Conservation (phyloP, 345 rosid genomes). For the Chamaenerion angustifolium region DNA sequence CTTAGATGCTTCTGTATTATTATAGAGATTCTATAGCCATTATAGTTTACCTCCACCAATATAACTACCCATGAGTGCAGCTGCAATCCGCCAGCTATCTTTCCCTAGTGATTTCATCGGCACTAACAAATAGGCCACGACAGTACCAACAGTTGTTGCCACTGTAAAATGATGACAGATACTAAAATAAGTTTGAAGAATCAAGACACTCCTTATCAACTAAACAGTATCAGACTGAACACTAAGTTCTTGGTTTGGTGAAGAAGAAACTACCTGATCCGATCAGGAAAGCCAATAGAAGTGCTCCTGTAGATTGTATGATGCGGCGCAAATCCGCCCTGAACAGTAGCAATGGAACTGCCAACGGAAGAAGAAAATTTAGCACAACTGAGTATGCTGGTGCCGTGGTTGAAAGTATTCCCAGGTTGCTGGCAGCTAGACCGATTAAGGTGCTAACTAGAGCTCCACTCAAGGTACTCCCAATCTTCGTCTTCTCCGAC, state of each 20-base stretch:
- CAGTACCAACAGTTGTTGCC: slow-evolving; percentile 53
- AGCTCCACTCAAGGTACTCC: slow-evolving; percentile 67
- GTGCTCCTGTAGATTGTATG: slow-evolving; percentile 44
- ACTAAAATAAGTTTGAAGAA: too few relatives aligned
- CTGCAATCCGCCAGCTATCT: slow-evolving; percentile 85
- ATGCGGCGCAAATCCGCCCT: slow-evolving; percentile 69
- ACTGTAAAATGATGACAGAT: slow-evolving; percentile 40
- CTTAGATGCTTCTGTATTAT: too few relatives aligned
- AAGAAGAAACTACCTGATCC: slow-evolving; percentile 35
- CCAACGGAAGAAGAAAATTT: slow-evolving; percentile 55
- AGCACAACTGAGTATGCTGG: slow-evolving; percentile 46
- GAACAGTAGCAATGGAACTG: slow-evolving; percentile 58
- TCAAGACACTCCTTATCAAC: too few relatives aligned
- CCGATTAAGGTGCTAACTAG: slow-evolving; percentile 71
- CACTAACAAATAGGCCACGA: slow-evolving; percentile 53
- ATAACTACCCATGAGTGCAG: slow-evolving; percentile 86
- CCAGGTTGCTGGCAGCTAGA: slow-evolving; percentile 59
- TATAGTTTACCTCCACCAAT: slow-evolving; percentile 31
- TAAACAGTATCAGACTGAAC: too few relatives aligned
- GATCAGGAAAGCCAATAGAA: slow-evolving; percentile 64
- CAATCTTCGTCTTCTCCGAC: slow-evolving; percentile 75
- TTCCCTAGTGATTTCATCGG: slow-evolving; percentile 87
- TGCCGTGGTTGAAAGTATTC: slow-evolving; percentile 50
- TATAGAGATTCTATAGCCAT: too few relatives aligned
- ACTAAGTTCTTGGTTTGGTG: too few relatives aligned